Base-by-base conservation (phyloP, 305 asterid genomes). In the Plantago coronopus region DNA sequence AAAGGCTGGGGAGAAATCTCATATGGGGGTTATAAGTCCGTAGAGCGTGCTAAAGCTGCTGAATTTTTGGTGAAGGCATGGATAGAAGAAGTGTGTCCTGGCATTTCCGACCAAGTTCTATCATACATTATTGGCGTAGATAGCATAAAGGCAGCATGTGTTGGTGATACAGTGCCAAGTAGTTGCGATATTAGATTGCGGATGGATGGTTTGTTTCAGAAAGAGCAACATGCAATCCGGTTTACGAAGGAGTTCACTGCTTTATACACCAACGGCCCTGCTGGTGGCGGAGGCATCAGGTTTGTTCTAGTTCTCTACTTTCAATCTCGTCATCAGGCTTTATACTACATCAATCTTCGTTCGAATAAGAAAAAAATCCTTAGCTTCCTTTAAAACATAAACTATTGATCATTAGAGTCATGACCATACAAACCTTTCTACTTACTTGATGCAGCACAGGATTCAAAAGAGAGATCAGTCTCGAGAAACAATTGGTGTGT, bases 211-310 rank as follows among this genome's bases (percentile, higher is more conserved):
- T 66, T 88, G 76, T 91, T 91, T 76, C 95, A 81, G 72, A 68
- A 68, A 62, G 93, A 91, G 79, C 89, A 81, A 75, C 83, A 88
- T 63, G 95, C 98, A 20, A 34, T 83, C 68, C 89, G 78, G 66
- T 82, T 91, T 59, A 77, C 86, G 7, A 80, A 75, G 66, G 95
- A 91, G 70, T 86, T 91, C 75, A 80, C 81, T 17, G 97, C 98
- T 67, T 76, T 91, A 63, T 91, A 91, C 83, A 88, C 97, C 73
- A 91, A 91, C 69, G 98, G 98, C 19, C 98, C 98, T 61, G 96
- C 98, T 53, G 98, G 96, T 70, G 96, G 98, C 51, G 95, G 96
- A 27, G 96, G 98, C 67, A 83, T 91, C 95, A 88, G 98, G 98
- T 89, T 25, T 17, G 55, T 3, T 53, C 3, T 53, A 51, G 40